phyloP scores from a whole-genome alignment of 345 rosid species.

The Chamaenerion angustifolium region DNA sequence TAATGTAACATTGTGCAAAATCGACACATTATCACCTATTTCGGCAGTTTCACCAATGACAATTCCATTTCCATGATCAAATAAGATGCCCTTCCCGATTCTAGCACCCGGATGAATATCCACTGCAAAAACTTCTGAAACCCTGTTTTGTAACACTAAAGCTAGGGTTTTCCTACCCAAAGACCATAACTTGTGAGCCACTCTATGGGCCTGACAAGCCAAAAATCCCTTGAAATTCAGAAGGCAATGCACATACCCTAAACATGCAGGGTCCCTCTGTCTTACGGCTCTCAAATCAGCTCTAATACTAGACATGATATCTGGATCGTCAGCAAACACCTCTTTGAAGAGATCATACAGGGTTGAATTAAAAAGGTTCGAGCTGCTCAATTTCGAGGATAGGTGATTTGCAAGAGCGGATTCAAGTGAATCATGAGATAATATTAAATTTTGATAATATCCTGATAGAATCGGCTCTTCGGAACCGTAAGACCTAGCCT shows the following conservation, averaged over 20 bases:
- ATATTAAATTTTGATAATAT: slow-evolving; percentile 50
- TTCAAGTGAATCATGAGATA: slow-evolving; percentile 43
- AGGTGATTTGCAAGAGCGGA: slow-evolving; percentile 66
- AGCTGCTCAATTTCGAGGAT: slow-evolving; percentile 44
- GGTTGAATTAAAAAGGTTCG: slow-evolving; percentile 36
- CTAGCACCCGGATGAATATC: slow-evolving; percentile 91
- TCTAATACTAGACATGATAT: slow-evolving; percentile 29
- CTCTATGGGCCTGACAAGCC: slow-evolving; percentile 67
- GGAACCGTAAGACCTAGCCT: slow-evolving; percentile 43
- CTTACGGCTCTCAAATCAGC: slow-evolving; percentile 53
- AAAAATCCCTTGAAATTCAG: slow-evolving; percentile 69
- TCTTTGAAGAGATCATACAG: slow-evolving; percentile 49
- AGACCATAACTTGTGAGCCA: slow-evolving; percentile 68
- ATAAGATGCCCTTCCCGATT: slow-evolving; percentile 55
- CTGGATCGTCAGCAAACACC: slow-evolving; percentile 32
- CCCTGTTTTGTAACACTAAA: slow-evolving; percentile 63
- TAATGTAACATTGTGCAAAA: slow-evolving; percentile 77
- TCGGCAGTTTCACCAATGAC: slow-evolving; percentile 88
- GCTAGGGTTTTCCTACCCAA: slow-evolving; percentile 41
- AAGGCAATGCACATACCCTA: slow-evolving; percentile 63
- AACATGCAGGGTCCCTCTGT: slow-evolving; percentile 76
- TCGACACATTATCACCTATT: slow-evolving; percentile 69
- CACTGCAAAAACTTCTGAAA: slow-evolving; percentile 54
- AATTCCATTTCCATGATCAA: slow-evolving; percentile 82
- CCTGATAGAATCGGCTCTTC: slow-evolving; percentile 52